Conservation (phyloP, 805 yeast genomes). For the Lipomyces yamadae region DNA sequence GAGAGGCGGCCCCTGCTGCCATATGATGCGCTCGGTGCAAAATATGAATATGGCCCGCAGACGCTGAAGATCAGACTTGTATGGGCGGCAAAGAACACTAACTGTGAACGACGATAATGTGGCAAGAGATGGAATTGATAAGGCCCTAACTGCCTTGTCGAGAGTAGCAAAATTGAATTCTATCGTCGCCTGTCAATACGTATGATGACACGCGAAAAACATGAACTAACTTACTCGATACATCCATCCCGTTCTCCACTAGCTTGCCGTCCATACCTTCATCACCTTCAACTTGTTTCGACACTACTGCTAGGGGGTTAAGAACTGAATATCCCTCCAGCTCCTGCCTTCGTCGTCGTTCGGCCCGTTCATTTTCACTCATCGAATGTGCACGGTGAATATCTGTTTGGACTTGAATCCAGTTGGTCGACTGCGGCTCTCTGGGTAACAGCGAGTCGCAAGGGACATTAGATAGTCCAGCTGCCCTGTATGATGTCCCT, state of each 20-base stretch:
- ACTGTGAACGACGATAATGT: constrained; percentile 61
- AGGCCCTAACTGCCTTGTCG: constrained; percentile 29
- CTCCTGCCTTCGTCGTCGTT: constrained; percentile 65
- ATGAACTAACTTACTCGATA: constrained; percentile 11
- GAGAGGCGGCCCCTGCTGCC: constrained; percentile 44
- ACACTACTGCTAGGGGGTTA: constrained; percentile 56
- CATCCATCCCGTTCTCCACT: constrained; percentile 32
- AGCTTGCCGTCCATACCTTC: constrained; percentile 39
- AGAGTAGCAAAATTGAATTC: constrained; percentile 27
- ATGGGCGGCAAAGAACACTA: constrained; percentile 58
- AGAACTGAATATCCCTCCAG: constrained; percentile 63
- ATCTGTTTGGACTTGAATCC: constrained; percentile 64
- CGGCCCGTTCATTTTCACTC: constrained; percentile 67
- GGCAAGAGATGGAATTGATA: constrained; percentile 43
- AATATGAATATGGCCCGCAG: constrained; percentile 68
- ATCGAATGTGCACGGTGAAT: constrained; percentile 75
- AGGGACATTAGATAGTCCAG: constrained; percentile 4
- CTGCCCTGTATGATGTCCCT: constrained; percentile 17
- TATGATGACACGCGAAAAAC: no score
- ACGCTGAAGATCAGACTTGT: constrained; percentile 59
- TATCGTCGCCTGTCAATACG: neutral
- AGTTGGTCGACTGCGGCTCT: constrained; percentile 40
- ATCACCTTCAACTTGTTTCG: constrained; percentile 38
- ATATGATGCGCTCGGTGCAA: constrained; percentile 62
- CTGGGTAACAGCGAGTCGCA: neutral